A percentile compares a stretch with the other conserved stretches of the same genome.
These are phyloP conservation scores for Phytophthora pini DNA, from an alignment of 352 stramenopile species.

Conservation along the genomic window DNA sequence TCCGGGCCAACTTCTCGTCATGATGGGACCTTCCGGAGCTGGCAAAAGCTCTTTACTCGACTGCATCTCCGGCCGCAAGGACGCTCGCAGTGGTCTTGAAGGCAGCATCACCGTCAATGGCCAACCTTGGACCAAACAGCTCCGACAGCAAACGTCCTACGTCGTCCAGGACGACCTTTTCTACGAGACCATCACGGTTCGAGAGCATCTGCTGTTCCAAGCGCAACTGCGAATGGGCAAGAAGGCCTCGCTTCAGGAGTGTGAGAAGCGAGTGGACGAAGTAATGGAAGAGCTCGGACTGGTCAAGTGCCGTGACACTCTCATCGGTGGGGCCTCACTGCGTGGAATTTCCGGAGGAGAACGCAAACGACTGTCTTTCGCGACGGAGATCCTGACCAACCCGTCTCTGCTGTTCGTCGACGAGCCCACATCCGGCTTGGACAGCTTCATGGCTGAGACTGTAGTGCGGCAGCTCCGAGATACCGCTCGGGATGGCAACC, in stretches of 20 bases:
- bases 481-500: conserved; percentile 68
- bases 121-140: conserved; percentile 36
- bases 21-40: conserved; percentile 67
- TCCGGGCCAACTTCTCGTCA: conserved; percentile 52
- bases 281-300: conserved; percentile 58
- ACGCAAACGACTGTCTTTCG: conserved; percentile 81
- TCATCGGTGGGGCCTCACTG: conserved; percentile 44
- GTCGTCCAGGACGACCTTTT: conserved; percentile 91
- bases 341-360: conserved; percentile 76
- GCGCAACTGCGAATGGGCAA: conserved; percentile 69
- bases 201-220: conserved; percentile 84
- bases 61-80: conserved; percentile 54
- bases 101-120: conserved; percentile 67
- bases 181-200: conserved; percentile 82
- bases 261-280: conserved; percentile 36
- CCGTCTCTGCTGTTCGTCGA: conserved; percentile 86
- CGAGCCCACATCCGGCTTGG: conserved; percentile 75
- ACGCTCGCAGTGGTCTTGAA: conserved; percentile 49
- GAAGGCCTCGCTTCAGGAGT: conserved; percentile 7
- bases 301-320: conserved; percentile 48
- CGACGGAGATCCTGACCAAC: conserved; percentile 85
- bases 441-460: conserved; percentile 63
- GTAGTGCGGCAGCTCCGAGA: conserved; percentile 61
- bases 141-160: conserved; percentile 59
- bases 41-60: conserved; percentile 67